A percentile compares a stretch with the other conserved stretches of the same genome.
These are phyloP conservation scores for Colletotrichum nymphaeae DNA, from an alignment of 2,329 filamentous ascomycete species.

Conservation along the genomic window DNA sequence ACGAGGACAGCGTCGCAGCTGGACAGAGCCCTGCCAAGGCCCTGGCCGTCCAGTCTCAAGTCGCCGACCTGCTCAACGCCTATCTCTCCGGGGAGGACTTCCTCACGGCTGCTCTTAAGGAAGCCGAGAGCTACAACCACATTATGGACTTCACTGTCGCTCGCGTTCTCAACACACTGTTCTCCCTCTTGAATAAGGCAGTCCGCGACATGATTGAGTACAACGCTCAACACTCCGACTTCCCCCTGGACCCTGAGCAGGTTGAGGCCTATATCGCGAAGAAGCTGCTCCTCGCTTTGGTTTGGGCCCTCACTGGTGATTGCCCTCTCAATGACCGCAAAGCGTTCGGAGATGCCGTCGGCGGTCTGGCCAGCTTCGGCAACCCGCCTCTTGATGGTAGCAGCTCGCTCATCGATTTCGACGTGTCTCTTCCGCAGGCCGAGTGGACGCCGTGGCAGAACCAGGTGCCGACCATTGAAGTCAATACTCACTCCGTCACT, in stretches of 20 bases:
- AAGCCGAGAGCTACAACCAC: slow-evolving; percentile 84
- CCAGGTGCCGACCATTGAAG: slow-evolving; percentile 92
- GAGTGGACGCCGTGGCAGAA: slow-evolving; percentile 96
- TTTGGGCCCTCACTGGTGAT: slow-evolving; percentile 97
- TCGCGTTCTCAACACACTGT: slow-evolving; percentile 90
- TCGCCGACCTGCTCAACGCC: slow-evolving; percentile 81
- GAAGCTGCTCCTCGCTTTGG: slow-evolving; percentile 90
- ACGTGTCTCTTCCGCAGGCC: slow-evolving; percentile 86
- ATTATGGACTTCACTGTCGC: slow-evolving; percentile 99
- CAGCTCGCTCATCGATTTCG: slow-evolving; percentile 94
- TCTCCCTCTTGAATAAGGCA: slow-evolving; percentile 94
- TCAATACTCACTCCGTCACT: slow-evolving; percentile 97
- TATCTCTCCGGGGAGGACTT: slow-evolving; percentile 85
- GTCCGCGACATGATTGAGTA: slow-evolving; percentile 95
- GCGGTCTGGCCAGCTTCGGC: slow-evolving; percentile 85
- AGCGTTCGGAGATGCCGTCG: slow-evolving; percentile 86
- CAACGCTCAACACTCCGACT: slow-evolving; percentile 93
- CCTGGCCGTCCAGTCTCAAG: slow-evolving; percentile 80
- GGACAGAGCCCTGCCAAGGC: slow-evolving; percentile 83
- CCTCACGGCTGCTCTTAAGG: slow-evolving; percentile 79
- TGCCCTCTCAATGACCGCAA: slow-evolving; percentile 91
- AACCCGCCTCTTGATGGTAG: slow-evolving; percentile 82
- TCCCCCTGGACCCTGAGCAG: slow-evolving; percentile 90
- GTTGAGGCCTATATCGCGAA: slow-evolving; percentile 91
- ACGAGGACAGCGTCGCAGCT: slow-evolving; percentile 86